Percentiles rank a stretch among this genome's conserved stretches.
phyloP scores from a whole-genome alignment of 305 asterid species.

The Rubia tinctorum region DNA sequence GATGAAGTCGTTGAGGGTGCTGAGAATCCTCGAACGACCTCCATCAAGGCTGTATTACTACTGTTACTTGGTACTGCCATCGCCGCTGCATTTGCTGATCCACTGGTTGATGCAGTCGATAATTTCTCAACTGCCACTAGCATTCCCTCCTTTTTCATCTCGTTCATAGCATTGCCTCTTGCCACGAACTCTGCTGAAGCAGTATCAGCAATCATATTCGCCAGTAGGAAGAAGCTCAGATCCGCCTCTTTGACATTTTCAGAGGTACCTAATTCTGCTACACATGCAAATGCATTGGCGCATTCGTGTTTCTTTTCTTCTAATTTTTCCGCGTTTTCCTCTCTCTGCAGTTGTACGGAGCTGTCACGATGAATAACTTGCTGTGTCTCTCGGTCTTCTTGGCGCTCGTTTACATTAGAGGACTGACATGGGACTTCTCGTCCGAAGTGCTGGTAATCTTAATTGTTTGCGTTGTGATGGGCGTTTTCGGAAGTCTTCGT shows the following conservation, averaged over 20 bases:
- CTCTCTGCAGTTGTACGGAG: constrained; percentile 71
- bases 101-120: constrained; percentile 83
- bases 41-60: constrained; percentile 63
- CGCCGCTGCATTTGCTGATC: constrained; percentile 96
- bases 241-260: constrained; percentile 92
- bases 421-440: constrained; percentile 89
- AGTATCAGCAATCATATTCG: constrained; percentile 82
- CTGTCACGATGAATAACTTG: constrained; percentile 88
- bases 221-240: constrained; percentile 68
- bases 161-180: constrained; percentile 73
- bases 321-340: not conserved
- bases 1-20: constrained; percentile 63
- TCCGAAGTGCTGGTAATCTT: constrained; percentile 86
- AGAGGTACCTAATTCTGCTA: constrained; percentile 47
- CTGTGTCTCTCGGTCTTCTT: constrained; percentile 87
- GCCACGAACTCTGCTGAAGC: constrained; percentile 99
- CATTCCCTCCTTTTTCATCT: constrained; percentile 93
- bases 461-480: constrained; percentile 84
- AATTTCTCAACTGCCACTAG: constrained; percentile 79
- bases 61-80: constrained; percentile 69
- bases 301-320: not conserved
- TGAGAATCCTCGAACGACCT: constrained; percentile 42
- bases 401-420: constrained; percentile 73
- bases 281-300: not conserved
- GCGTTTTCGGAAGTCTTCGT: constrained; percentile 63